Conservation (phyloP, 2,329 filamentous ascomycete genomes). For the Aureobasidium lini region DNA sequence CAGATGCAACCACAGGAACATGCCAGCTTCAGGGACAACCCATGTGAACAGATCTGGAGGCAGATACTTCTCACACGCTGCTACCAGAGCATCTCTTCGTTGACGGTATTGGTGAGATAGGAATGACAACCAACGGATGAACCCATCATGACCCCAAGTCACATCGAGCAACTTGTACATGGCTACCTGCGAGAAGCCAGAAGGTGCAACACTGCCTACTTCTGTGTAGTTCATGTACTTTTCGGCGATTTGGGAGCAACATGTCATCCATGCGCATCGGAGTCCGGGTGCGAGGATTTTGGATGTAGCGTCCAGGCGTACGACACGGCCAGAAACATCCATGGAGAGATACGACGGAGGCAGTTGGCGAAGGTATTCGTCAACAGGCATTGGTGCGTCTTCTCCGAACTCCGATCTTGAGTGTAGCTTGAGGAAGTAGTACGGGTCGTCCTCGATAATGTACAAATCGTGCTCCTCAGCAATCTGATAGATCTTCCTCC, state of each 20-base stretch:
- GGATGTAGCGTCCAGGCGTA: conserved; percentile 27
- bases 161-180: conserved; percentile 27
- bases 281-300: conserved; percentile 29
- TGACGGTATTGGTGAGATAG: conserved; percentile 21
- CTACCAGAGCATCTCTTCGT: conserved; percentile 21
- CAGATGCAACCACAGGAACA: conserved; percentile 23
- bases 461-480: conserved; percentile 23
- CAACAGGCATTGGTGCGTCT: neutral
- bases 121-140: conserved; percentile 23
- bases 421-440: conserved; percentile 21
- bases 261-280: conserved; percentile 27
- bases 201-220: conserved; percentile 18
- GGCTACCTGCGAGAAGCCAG: conserved; percentile 26
- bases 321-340: conserved; percentile 27
- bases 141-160: conserved; percentile 27
- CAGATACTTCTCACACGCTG: conserved; percentile 23
- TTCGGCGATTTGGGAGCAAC: conserved; percentile 21
- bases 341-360: conserved; percentile 28
- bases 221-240: conserved; percentile 24
- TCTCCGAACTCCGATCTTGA: conserved; percentile 9
- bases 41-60: conserved; percentile 20
- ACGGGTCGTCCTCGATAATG: conserved; percentile 28
- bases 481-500: conserved; percentile 23
- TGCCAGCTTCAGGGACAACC: conserved; percentile 20
- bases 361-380: neutral